These are phyloP conservation scores for Penicillium lagena DNA, from an alignment of 495 filamentous ascomycete species.

Conservation along the genomic window DNA sequence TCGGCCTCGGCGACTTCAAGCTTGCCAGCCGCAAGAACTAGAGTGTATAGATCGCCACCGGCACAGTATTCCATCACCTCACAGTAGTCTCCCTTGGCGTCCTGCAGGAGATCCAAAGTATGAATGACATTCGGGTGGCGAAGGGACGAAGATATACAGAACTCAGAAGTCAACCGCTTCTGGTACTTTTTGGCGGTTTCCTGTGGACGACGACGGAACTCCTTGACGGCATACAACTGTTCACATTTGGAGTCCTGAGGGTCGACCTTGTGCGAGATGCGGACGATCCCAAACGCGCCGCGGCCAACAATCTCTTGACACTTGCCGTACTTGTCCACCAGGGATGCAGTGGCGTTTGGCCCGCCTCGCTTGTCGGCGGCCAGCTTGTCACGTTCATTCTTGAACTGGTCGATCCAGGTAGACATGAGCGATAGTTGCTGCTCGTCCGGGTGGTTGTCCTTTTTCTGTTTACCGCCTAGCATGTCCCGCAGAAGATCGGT, in stretches of 20 bases:
- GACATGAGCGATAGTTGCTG: slow-evolving; percentile 90
- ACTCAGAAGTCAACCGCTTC: slow-evolving; percentile 96
- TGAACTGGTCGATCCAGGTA: slow-evolving; percentile 91
- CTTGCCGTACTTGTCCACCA: slow-evolving; percentile 97
- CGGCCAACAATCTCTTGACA: slow-evolving; percentile 98
- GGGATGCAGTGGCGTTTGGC: slow-evolving; percentile 67
- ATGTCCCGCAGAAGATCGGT: slow-evolving; percentile 85
- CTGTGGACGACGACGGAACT: slow-evolving; percentile 89
- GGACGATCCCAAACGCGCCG: slow-evolving; percentile 93
- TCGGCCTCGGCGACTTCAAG: slow-evolving; percentile 92
- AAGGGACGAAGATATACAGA: slow-evolving; percentile 95
- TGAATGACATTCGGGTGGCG: slow-evolving; percentile 98
- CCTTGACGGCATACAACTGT: slow-evolving; percentile 95
- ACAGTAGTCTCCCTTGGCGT: slow-evolving; percentile 96
- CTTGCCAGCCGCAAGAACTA: slow-evolving; percentile 87
- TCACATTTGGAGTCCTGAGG: slow-evolving; percentile 73
- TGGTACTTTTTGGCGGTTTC: slow-evolving; percentile 96
- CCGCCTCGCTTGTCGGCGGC: slow-evolving; percentile 71
- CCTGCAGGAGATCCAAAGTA: slow-evolving; percentile 89
- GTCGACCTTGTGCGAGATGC: slow-evolving; percentile 95
- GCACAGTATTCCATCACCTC: slow-evolving; percentile 99
- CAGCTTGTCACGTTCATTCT: slow-evolving; percentile 74
- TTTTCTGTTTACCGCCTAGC: slow-evolving; percentile 66
- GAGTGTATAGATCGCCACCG: slow-evolving; percentile 91
- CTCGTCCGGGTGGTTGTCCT: slow-evolving; percentile 59